Evolutionary conservation across 176 grass and related monocot species (phyloP).

Genomic region (Carex pumila): DNA sequence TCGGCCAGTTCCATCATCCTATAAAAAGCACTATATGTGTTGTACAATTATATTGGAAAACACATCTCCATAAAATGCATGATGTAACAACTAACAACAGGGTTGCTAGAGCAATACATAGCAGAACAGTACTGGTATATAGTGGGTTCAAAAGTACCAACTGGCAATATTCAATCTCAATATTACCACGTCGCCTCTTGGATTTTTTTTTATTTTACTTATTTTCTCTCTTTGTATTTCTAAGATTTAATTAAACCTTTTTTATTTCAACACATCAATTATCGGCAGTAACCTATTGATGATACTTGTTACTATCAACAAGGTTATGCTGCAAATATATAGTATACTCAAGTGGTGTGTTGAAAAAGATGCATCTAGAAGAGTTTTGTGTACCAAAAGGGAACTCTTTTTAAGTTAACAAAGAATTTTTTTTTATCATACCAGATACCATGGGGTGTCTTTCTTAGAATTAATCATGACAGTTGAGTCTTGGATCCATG

Average conservation of each 20-base stretch:
- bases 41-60: background rate
- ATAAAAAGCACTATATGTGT: slow-evolving; percentile 17
- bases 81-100: background rate
- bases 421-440: slow-evolving; percentile 27
- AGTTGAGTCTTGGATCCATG: slow-evolving; percentile 95
- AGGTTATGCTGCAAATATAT: background rate
- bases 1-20: slow-evolving; percentile 93
- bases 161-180: background rate
- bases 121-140: background rate
- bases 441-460: slow-evolving; percentile 97
- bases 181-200: background rate
- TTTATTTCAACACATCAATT: background rate
- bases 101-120: background rate
- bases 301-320: background rate
- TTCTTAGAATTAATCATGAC: slow-evolving; percentile 75
- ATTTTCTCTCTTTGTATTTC: background rate
- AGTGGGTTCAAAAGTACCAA: background rate
- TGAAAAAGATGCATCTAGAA: background rate
- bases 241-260: background rate
- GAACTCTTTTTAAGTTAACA: background rate
- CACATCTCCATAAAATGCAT: background rate
- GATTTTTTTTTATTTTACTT: background rate
- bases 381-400: background rate
- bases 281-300: background rate
- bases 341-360: no score